Percentiles rank a stretch among this genome's conserved stretches.
These are phyloP conservation scores for Pyrenophora seminiperda DNA, from an alignment of 2,329 filamentous ascomycete genomes.

Conservation along the genomic window DNA sequence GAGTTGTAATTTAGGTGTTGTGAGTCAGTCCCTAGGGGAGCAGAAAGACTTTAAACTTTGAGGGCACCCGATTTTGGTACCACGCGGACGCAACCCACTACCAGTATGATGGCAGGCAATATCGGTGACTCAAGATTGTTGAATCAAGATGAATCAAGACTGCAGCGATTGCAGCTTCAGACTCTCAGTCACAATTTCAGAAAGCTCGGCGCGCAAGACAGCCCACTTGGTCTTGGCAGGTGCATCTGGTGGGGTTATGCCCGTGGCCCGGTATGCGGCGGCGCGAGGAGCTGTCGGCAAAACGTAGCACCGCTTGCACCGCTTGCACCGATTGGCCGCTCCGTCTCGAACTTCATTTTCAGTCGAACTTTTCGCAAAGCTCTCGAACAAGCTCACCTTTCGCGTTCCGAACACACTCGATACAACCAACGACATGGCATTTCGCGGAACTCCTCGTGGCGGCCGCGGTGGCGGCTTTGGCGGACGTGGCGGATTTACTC, in stretches of 20 bases:
- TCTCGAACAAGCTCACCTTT: slow-evolving; percentile 33
- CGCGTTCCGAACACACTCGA: slow-evolving; percentile 36
- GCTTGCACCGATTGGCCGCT: slow-evolving; percentile 38
- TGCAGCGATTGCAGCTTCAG: slow-evolving; percentile 11
- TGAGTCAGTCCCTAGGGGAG: slow-evolving; percentile 37
- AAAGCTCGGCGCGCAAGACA: slow-evolving; percentile 29
- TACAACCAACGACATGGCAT: slow-evolving; percentile 61
- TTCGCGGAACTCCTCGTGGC: slow-evolving; percentile 55
- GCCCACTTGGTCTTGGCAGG: slow-evolving; percentile 29
- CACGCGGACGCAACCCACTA: slow-evolving; percentile 5
- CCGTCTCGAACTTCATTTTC: slow-evolving; percentile 33
- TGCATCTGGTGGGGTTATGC: slow-evolving; percentile 35
- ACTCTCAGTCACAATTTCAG: slow-evolving; percentile 32
- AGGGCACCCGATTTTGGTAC: slow-evolving; percentile 8
- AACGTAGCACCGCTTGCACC: slow-evolving; percentile 38
- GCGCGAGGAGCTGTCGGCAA: slow-evolving; percentile 24
- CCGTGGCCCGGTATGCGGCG: too few species aligned
- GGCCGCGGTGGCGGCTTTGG: slow-evolving; percentile 53
- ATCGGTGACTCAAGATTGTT: slow-evolving; percentile 9
- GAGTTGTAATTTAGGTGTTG: slow-evolving; percentile 21
- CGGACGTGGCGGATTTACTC: slow-evolving; percentile 59
- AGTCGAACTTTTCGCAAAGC: slow-evolving; percentile 34
- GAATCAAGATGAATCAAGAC: slow-evolving; percentile 8
- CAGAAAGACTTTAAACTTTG: not conserved
- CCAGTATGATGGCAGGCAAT: slow-evolving; percentile 10